Base-by-base conservation (phyloP, 768 basidiomycete genomes). In the Calocybe indica region DNA sequence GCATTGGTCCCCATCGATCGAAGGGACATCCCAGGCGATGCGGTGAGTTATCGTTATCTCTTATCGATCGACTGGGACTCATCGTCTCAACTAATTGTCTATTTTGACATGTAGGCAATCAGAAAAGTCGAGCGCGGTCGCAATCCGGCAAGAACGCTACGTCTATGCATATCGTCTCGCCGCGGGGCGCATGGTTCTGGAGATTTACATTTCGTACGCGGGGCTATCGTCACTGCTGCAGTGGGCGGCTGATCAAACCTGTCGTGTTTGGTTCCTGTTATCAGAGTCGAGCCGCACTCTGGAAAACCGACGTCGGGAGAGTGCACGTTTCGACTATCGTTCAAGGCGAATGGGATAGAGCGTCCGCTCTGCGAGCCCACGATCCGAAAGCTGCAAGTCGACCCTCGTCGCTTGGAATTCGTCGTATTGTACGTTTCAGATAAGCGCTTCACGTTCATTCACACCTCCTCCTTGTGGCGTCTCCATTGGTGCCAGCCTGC, bases 381-480 rank as follows among this genome's bases (percentile, higher is more conserved):
- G 11, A 63, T 65, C 30, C 63, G 80, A 49, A 71, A 58, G 35
- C 64, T 85, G 15, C 61, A 59, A 15, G 63, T 82, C 28, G 77
- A 84, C 52, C 82, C 82, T 3, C 67, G 76, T 35, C 61, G 52
- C 34, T 67, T 85, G 8, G 71, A 80, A 32, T 85, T 85, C 54
- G 68, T 73, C 28, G 78, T 84, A 13, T 85, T 85, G 83, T 85
- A 55, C 58, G 70, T 68, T 31, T 49, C 34, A 47, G 38, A 41
- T 10, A 14, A 40, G 10, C 9, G 47, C 33, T 14, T 34, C 35
- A 5, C 31, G 33, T 30, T 37, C 37, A 37, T 46, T 37, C 32
- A 33, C 46, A 43, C 37, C 47, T 37, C 32, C 38, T 37, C 36
- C 45, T 28, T 5, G 41, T 28, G 10, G 40, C 33, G 10, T 36